Evolutionary conservation across 2,329 filamentous ascomycete genomes (phyloP).

Genomic region (Xylariomycetidae sp.): DNA sequence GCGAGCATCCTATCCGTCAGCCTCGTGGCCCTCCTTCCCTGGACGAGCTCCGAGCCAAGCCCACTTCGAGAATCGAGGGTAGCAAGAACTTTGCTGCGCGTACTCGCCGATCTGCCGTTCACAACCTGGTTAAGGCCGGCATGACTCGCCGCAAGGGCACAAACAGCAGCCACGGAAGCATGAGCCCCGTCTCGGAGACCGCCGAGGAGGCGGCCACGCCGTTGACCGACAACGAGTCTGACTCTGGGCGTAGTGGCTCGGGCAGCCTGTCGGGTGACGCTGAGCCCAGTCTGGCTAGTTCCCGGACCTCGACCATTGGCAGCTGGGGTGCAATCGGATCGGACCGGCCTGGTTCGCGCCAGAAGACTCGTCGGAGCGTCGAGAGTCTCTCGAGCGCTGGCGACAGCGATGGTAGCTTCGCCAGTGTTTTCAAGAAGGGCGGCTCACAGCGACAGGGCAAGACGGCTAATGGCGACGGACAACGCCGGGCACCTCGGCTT

Average conservation of each 20-base stretch:
- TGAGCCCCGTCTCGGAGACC: slow-evolving; percentile 84
- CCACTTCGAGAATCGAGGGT: slow-evolving; percentile 87
- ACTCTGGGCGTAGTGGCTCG: slow-evolving; percentile 65
- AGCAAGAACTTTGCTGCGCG: slow-evolving; percentile 97
- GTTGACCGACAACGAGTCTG: slow-evolving; percentile 67
- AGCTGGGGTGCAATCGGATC: slow-evolving; percentile 77
- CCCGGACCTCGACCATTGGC: slow-evolving; percentile 69
- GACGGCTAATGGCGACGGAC: slow-evolving; percentile 50
- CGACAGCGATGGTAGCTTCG: slow-evolving; percentile 56
- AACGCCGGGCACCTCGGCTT: slow-evolving; percentile 80
- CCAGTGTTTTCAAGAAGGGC: slow-evolving; percentile 59
- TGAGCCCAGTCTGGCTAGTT: slow-evolving; percentile 63
- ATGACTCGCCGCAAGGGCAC: slow-evolving; percentile 78
- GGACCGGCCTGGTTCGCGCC: slow-evolving; percentile 67
- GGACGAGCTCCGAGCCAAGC: slow-evolving; percentile 84
- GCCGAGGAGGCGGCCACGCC: slow-evolving; percentile 61
- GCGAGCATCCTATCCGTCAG: slow-evolving; percentile 90
- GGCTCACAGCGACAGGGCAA: slow-evolving; percentile 46
- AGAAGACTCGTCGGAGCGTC: slow-evolving; percentile 57
- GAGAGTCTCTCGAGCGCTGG: slow-evolving; percentile 60
- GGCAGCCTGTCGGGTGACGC: slow-evolving; percentile 73
- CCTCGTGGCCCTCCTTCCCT: slow-evolving; percentile 86
- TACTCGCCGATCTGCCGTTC: slow-evolving; percentile 83
- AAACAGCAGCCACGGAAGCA: slow-evolving; percentile 65
- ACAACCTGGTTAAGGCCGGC: slow-evolving; percentile 86